Percentiles rank a stretch among this genome's conserved stretches.
These are phyloP conservation scores for Fraxinus sp. DNA, from an alignment of 305 asterid species.

Conservation along the genomic window DNA sequence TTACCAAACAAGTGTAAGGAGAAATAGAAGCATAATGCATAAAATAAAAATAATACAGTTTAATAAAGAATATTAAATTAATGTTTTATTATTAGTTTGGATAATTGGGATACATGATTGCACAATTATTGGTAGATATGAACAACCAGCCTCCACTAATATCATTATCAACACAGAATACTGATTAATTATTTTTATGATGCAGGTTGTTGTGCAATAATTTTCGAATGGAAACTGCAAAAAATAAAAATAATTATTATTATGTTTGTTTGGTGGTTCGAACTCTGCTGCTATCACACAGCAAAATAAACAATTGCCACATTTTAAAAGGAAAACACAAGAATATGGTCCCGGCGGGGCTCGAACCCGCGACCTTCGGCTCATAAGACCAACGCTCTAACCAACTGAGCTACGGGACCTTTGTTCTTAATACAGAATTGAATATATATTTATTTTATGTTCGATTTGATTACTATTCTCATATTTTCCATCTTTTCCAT, in stretches of 20 bases:
- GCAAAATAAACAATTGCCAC: neutral
- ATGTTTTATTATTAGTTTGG: neutral
- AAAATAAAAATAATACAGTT: neutral
- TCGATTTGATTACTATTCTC: no score
- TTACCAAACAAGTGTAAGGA: neutral
- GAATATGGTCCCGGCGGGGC: constrained; percentile 83
- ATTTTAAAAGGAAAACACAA: neutral
- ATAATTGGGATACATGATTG: neutral
- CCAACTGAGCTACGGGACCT: constrained; percentile 99
- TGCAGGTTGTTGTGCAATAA: neutral
- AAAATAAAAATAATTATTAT: neutral
- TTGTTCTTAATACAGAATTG: constrained; percentile 16
- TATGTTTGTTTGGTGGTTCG: neutral
- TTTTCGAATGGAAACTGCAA: neutral
- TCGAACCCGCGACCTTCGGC: constrained; percentile 99
- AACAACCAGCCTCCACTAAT: neutral
- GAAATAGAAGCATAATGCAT: neutral
- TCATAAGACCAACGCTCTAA: constrained; percentile 99
- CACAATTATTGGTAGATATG: neutral
- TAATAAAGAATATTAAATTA: neutral
- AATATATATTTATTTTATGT: no score
- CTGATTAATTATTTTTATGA: neutral
- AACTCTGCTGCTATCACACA: neutral
- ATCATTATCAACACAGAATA: neutral
- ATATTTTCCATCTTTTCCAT: no score